Conservation (phyloP, 208 protist genomes). For the Leishmania braziliensis region DNA sequence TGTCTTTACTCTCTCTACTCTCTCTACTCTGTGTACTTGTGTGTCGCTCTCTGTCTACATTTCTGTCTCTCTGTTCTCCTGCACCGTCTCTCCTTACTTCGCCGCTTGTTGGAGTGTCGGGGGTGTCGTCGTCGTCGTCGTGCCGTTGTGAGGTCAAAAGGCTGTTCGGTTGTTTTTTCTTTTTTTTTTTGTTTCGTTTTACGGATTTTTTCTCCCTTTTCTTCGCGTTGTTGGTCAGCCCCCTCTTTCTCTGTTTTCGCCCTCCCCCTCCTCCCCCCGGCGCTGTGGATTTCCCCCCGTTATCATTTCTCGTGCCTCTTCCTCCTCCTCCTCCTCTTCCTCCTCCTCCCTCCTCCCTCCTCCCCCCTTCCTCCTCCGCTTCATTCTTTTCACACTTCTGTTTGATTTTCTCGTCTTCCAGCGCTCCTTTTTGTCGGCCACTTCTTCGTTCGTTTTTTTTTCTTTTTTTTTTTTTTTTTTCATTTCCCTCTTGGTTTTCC, state of each 20-base stretch:
- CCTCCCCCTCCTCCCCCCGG: neutral
- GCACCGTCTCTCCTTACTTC: neutral
- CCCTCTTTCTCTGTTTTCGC: neutral
- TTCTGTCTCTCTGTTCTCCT: neutral
- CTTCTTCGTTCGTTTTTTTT: neutral
- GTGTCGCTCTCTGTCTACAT: neutral
- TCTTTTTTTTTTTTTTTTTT: neutral
- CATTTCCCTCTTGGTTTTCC: neutral
- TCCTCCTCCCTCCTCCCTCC: neutral
- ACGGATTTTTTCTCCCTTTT: neutral
- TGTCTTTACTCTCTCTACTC: neutral
- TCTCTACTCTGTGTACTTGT: neutral
- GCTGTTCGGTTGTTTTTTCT: neutral
- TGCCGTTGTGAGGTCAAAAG: neutral
- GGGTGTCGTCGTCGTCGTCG: neutral
- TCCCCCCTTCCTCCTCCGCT: neutral
- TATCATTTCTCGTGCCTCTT: conserved; percentile 10
- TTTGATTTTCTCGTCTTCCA: neutral
- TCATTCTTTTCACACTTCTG: neutral
- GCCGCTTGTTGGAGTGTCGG: neutral
- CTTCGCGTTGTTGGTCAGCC: neutral
- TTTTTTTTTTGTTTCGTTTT: neutral
- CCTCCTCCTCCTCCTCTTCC: neutral
- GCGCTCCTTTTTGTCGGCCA: neutral
- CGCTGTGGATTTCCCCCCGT: neutral